Percentiles rank a stretch among this genome's conserved stretches.
These are phyloP conservation scores for Daldinia eschscholtzii DNA, from an alignment of 2,329 filamentous ascomycete genomes.

Conservation along the genomic window DNA sequence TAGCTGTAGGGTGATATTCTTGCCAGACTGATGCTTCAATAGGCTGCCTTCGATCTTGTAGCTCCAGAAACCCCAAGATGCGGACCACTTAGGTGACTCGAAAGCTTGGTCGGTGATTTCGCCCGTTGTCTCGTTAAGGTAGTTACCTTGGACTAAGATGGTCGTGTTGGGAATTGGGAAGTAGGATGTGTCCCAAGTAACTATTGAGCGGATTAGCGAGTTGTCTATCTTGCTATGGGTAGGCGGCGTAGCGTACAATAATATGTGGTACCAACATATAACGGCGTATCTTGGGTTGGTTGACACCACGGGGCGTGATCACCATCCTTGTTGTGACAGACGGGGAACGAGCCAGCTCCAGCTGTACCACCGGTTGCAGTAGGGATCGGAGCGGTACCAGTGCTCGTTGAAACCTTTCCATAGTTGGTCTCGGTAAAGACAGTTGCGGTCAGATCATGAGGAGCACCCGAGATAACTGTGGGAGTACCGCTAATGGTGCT, in stretches of 20 bases:
- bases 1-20: slow-evolving; percentile 65
- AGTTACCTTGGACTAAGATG: slow-evolving; percentile 51
- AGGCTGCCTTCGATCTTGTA: slow-evolving; percentile 57
- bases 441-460: slow-evolving; percentile 59
- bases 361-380: slow-evolving; percentile 57
- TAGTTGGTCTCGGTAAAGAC: slow-evolving; percentile 53
- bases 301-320: slow-evolving; percentile 65
- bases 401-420: slow-evolving; percentile 52
- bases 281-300: slow-evolving; percentile 58
- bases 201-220: slow-evolving; percentile 51
- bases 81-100: slow-evolving; percentile 53
- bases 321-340: slow-evolving; percentile 64
- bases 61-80: slow-evolving; percentile 63
- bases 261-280: slow-evolving; percentile 63
- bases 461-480: slow-evolving; percentile 55
- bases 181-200: slow-evolving; percentile 68
- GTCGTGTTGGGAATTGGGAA: slow-evolving; percentile 60
- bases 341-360: slow-evolving; percentile 64
- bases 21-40: slow-evolving; percentile 54
- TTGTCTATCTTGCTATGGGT: neutral
- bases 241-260: slow-evolving; percentile 57
- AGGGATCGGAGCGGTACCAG: slow-evolving; percentile 60
- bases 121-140: slow-evolving; percentile 52
- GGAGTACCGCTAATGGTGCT: slow-evolving; percentile 63
- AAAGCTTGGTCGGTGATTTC: slow-evolving; percentile 54